Percentiles rank a stretch among this genome's conserved stretches.
Conservation (phyloP, 768 basidiomycete species). For the Pluteus cervinus region DNA sequence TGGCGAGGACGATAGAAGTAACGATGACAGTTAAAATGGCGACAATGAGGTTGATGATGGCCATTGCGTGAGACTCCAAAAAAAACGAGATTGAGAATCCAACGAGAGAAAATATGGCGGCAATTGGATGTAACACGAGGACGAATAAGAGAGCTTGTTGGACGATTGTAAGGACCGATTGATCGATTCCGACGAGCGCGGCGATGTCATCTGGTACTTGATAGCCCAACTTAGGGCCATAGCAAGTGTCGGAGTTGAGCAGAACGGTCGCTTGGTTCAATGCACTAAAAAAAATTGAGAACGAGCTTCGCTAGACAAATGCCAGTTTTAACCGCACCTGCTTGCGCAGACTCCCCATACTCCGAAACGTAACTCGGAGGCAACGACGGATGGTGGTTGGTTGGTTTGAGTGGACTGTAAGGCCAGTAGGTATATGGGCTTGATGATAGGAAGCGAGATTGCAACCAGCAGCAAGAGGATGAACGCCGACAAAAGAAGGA, state of each 20-base stretch:
- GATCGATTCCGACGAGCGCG: conserved; percentile 35
- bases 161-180: conserved; percentile 36
- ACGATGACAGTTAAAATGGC: conserved; percentile 53
- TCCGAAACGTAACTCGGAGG: conserved; percentile 64
- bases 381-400: conserved; percentile 41
- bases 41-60: conserved; percentile 54
- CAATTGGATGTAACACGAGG: conserved; percentile 66
- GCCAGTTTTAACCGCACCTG: conserved; percentile 39
- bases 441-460: conserved; percentile 70
- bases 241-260: conserved; percentile 42
- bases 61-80: conserved; percentile 46
- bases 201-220: conserved; percentile 44
- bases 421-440: conserved; percentile 55
- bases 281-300: conserved; percentile 12
- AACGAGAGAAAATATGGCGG: conserved; percentile 52
- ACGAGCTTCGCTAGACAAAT: conserved; percentile 23
- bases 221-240: conserved; percentile 66
- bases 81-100: conserved; percentile 49
- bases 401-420: conserved; percentile 29
- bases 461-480: conserved; percentile 73
- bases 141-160: conserved; percentile 44
- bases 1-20: conserved; percentile 47
- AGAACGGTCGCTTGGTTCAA: conserved; percentile 29
- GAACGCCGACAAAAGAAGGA: conserved; percentile 54
- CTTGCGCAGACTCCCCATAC: conserved; percentile 79